Evolutionary conservation across 2,329 filamentous ascomycete genomes (phyloP), one percentile per base, ranked within the genome.

Genomic region (Alternaria sp.): DNA sequence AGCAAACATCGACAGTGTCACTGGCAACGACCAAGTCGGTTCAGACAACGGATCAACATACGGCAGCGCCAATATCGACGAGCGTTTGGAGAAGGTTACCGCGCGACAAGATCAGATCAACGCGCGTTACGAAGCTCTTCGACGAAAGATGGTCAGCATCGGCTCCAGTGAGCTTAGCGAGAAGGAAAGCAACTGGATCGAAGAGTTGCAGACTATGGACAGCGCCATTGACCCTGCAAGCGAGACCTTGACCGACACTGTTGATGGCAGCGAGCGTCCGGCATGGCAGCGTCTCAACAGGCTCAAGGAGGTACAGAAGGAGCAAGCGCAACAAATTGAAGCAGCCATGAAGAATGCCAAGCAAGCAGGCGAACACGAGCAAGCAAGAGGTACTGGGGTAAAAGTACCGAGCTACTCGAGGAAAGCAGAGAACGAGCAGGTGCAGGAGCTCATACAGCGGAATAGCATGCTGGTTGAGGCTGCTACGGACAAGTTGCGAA

Each of bases 1-100:
- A 74, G 82, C 84, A 43, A 87, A 88, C 69, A 88, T 93, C 28
- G 90, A 93, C 67, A 83, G 83, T 44, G 87, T 93, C 61, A 88
- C 86, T 6, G 88, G 88, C 4, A 85, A 86, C 46, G 87, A 89
- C 61, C 82, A 83, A 19, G 55, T 60, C 21, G 49, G 49, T 21
- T 68, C 70, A 6, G 81, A 84, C 30, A 82, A 83, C 19, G 82
- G 85, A 46, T 83, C 82, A 8, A 79, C 79, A 8, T 78, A 81
- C 11, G 86, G 85, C 61, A 86, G 87, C 54, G 83, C 83, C 55
- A 85, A 86, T 67, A 86, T 92, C 45, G 86, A 89, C 61, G 81
- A 84, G 25, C 86, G 90, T 10, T 81, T 92, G 40, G 77, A 83
- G 40, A 80, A 80, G 32, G 88, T 87, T 10, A 84, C 84, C 63